Evolutionary conservation across 2,329 filamentous ascomycete genomes (phyloP).

Genomic region (Monilinia laxa): DNA sequence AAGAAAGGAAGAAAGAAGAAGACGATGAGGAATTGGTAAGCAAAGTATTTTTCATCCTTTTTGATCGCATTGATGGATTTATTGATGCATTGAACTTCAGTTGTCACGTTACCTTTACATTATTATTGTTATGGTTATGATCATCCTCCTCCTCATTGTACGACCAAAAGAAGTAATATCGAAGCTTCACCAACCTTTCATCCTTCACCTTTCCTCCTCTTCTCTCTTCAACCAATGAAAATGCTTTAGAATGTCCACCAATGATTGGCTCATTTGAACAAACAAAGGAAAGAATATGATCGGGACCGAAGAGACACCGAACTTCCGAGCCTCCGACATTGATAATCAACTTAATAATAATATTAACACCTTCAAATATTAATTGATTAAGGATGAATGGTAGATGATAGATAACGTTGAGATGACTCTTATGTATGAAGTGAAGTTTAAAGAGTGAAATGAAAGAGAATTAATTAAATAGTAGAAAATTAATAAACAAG

Average conservation of each 20-base stretch:
- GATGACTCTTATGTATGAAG: too few relatives aligned
- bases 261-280: not conserved
- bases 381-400: too few relatives aligned
- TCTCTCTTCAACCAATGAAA: not conserved
- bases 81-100: too few relatives aligned
- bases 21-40: too few relatives aligned
- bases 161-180: not conserved
- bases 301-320: constrained; percentile 14
- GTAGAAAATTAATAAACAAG: too few relatives aligned
- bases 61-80: not conserved
- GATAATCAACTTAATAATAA: not conserved
- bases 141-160: not conserved
- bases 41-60: not conserved
- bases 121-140: too few relatives aligned
- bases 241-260: not conserved
- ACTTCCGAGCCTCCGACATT: not conserved
- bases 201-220: not conserved
- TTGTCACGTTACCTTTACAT: too few relatives aligned
- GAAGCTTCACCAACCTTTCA: not conserved
- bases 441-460: too few relatives aligned
- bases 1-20: too few relatives aligned
- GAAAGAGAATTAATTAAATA: too few relatives aligned
- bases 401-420: too few relatives aligned
- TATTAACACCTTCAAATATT: not conserved
- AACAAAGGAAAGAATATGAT: not conserved